phyloP scores from a whole-genome alignment of 345 rosid species.

The Gossypium turneri region DNA sequence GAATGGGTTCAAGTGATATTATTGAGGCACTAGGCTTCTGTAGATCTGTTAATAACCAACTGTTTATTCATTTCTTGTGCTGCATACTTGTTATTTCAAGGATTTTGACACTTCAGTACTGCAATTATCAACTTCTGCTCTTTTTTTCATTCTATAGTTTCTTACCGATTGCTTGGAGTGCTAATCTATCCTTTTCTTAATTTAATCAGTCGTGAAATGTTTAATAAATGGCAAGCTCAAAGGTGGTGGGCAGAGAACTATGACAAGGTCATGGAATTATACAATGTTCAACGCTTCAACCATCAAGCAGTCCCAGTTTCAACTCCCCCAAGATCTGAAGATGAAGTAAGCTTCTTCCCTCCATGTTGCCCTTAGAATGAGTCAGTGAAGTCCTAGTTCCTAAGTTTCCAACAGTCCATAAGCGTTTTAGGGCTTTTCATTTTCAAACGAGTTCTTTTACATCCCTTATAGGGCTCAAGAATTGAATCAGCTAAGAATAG shows the following conservation, averaged over 20 bases:
- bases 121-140: not conserved
- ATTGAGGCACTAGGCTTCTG: not conserved
- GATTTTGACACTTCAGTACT: conserved; percentile 3
- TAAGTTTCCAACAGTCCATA: not conserved
- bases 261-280: conserved; percentile 88
- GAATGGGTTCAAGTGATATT: not conserved
- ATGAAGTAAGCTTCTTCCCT: conserved; percentile 49
- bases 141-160: conserved; percentile 2
- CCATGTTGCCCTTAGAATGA: not conserved
- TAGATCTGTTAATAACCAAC: not conserved
- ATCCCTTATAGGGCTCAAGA: conserved; percentile 44
- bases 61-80: not conserved
- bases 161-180: not conserved
- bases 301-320: conserved; percentile 69
- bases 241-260: conserved; percentile 95
- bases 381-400: not conserved
- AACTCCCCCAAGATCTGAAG: conserved; percentile 64
- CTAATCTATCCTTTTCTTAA: not conserved
- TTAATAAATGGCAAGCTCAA: conserved; percentile 96
- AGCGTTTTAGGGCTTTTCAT: not conserved
- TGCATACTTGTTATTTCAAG: not conserved
- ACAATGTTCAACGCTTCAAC: conserved; percentile 78
- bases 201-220: conserved; percentile 81
- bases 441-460: not conserved
- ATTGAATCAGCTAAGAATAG: conserved; percentile 57